Evolutionary conservation across 2,329 filamentous ascomycete species (phyloP), one percentile per base, ranked within the genome.

Genomic region (Apiospora koreana): DNA sequence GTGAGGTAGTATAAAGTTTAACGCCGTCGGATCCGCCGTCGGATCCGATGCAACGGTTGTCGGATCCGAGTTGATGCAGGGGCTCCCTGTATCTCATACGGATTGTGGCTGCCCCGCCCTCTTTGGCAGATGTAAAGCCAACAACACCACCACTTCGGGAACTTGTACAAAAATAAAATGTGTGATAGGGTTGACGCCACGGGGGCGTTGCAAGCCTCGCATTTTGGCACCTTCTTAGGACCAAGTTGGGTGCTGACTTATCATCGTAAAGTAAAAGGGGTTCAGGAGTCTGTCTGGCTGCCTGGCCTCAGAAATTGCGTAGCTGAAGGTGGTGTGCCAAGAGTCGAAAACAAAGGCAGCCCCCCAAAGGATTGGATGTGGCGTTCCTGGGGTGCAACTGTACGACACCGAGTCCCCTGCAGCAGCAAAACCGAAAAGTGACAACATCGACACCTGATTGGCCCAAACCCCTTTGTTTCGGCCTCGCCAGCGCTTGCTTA

Each of bases 401-500:
- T 62, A 38, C 54, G 18, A 62, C 31, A 9, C 31, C 31, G 18
- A 38, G 14, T 21, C 54, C 31, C 31, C 54, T 62, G 31, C 54
- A 62, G 43, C 18, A 10, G n/a, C n/a, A n/a, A n/a, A n/a, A n/a
- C n/a, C n/a, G n/a, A n/a, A 38, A 38, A 7, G 1, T 62, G 31
- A 18, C 18, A 62, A 62, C 18, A 3, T 2, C 3, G 31, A 14
- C 54, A n/a, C 21, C 31, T 38, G 18, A 62, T 62, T 62, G 54
- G 54, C 9, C 54, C 10, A 7, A 10, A 18, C 2, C 18, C 31
- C 54, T 38, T 62, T 62, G 54, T 62, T 62, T 62, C 54, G 54
- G 54, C 31, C 31, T 62, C 54, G 54, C 21, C 54, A 62, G 54
- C 54, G 54, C 54, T 62, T 62, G 31, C 54, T 62, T 62, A 9